These are phyloP conservation scores for Buxus sempervirens DNA, from an alignment of 164 flowering plant genomes.

Conservation along the genomic window DNA sequence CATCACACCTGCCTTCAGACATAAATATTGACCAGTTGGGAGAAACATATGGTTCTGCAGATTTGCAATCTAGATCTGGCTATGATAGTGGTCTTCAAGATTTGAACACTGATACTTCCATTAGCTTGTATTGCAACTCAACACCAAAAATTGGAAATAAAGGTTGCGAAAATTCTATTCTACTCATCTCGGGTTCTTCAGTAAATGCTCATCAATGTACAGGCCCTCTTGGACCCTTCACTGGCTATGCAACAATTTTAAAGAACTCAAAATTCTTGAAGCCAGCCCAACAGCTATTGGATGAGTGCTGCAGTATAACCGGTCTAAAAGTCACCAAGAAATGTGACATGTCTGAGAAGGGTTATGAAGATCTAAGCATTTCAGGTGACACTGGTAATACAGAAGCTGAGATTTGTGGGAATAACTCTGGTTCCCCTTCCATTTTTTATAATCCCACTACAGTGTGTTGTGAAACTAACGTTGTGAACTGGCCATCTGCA, in stretches of 20 bases:
- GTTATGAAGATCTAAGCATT: conserved; percentile 24
- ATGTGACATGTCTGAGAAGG: conserved; percentile 23
- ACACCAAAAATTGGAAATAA: conserved; percentile 20
- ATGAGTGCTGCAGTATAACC: conserved; percentile 40
- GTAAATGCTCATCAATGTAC: conserved; percentile 24
- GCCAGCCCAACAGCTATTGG: conserved; percentile 68
- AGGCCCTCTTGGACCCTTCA: conserved; percentile 94
- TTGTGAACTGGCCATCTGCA: conserved; percentile 30
- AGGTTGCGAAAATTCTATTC: conserved; percentile 30
- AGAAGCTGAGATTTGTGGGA: conserved; percentile 23
- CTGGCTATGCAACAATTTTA: conserved; percentile 80
- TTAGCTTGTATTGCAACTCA: conserved; percentile 5
- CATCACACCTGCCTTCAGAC: conserved; percentile 34
- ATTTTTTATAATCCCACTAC: conserved; percentile 32
- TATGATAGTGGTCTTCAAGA: conserved; percentile 19
- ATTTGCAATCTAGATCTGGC: conserved; percentile 11
- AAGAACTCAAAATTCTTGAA: conserved; percentile 70
- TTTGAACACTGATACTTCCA: conserved; percentile 11
- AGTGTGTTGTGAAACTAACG: conserved; percentile 21
- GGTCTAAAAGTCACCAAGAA: conserved; percentile 13
- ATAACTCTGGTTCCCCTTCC: conserved; percentile 30
- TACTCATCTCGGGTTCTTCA: conserved; percentile 28
- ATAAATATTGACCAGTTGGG: conserved; percentile 21
- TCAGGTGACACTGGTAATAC: conserved; percentile 20
- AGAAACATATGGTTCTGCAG: conserved; percentile 21